Percentiles rank a stretch among this genome's conserved stretches.
phyloP scores from a whole-genome alignment of 495 filamentous ascomycete genomes.

The Hypoxylon trugodes region DNA sequence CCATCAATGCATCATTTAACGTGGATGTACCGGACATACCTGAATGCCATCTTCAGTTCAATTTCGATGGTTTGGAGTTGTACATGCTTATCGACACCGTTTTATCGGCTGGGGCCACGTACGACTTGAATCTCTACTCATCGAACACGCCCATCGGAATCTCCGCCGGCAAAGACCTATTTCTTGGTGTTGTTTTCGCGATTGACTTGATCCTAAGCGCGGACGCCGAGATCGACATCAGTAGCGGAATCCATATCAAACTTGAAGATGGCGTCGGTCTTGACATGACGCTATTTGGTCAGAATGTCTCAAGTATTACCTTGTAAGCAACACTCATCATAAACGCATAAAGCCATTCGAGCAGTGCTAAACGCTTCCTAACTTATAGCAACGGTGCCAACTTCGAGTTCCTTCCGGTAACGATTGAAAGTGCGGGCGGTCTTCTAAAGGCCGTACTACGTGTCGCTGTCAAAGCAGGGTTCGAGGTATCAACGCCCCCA shows the following conservation, averaged over 20 bases:
- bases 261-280: conserved; percentile 56
- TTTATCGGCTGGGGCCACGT: conserved; percentile 52
- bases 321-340: conserved; percentile 48
- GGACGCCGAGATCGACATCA: conserved; percentile 57
- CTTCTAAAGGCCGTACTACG: conserved; percentile 56
- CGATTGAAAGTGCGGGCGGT: conserved; percentile 50
- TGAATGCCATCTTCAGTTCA: conserved; percentile 51
- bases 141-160: conserved; percentile 56
- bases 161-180: conserved; percentile 45
- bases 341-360: neutral
- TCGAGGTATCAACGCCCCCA: conserved; percentile 43
- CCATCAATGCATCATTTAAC: conserved; percentile 48
- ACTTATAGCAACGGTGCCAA: conserved; percentile 55
- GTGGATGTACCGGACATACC: conserved; percentile 54
- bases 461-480: conserved; percentile 54
- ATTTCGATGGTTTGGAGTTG: conserved; percentile 61
- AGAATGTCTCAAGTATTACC: conserved; percentile 54
- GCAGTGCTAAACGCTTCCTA: neutral
- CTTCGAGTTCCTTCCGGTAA: conserved; percentile 67
- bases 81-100: conserved; percentile 60
- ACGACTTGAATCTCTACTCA: conserved; percentile 58
- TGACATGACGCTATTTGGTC: conserved; percentile 54
- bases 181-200: conserved; percentile 53
- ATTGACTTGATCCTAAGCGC: conserved; percentile 60
- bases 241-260: conserved; percentile 61